Conservation (phyloP, 1,284 basidiomycete genomes). For the Pyrrhoderma lamaoense region DNA sequence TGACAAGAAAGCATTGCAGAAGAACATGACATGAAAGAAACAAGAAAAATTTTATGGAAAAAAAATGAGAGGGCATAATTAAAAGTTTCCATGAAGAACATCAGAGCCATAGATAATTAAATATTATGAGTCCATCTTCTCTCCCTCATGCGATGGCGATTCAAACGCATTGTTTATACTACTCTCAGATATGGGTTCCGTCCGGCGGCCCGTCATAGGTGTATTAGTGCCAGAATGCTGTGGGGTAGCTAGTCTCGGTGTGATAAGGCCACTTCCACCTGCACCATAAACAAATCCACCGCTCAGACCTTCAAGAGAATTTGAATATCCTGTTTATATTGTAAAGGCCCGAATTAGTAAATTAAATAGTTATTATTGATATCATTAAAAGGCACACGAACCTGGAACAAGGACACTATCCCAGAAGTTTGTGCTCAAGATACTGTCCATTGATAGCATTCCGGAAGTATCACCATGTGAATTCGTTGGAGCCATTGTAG, state of each 20-base stretch:
- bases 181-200: conserved; percentile 14
- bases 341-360: conserved; percentile 5
- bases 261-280: conserved; percentile 70
- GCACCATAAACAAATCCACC: conserved; percentile 78
- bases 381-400: conserved; percentile 31
- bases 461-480: conserved; percentile 39
- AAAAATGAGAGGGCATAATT: neutral
- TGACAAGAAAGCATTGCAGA: too few species aligned
- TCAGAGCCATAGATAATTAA: neutral
- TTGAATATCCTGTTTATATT: conserved; percentile 53
- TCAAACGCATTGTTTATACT: conserved; percentile 15
- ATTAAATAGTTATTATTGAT: neutral
- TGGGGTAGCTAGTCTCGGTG: conserved; percentile 36
- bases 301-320: conserved; percentile 68
- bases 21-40: too few species aligned
- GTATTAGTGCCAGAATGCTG: conserved; percentile 31
- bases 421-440: conserved; percentile 73
- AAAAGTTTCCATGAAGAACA: conserved; percentile 2
- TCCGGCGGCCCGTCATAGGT: conserved; percentile 21
- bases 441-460: conserved; percentile 71
- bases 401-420: conserved; percentile 78
- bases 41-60: neutral
- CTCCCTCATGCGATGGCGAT: conserved; percentile 5
- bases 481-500: conserved; percentile 57
- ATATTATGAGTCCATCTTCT: conserved; percentile 9